phyloP scores from a whole-genome alignment of 768 basidiomycete species.

The Suillus plorans region DNA sequence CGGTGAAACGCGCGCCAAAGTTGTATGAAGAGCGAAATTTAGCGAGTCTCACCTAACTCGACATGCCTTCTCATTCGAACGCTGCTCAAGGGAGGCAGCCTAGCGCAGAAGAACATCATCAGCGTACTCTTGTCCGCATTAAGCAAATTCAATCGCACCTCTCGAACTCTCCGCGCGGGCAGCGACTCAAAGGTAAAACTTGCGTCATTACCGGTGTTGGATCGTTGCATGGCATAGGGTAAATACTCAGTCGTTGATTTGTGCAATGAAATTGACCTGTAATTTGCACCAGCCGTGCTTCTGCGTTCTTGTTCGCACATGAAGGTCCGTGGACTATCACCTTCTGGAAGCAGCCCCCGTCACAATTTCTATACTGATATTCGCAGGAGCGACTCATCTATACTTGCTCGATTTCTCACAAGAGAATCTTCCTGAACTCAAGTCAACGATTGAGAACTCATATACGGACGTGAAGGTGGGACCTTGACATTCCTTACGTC shows the following conservation, averaged over 20 bases:
- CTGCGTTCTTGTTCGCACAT: slow-evolving; percentile 73
- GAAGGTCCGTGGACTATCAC: slow-evolving; percentile 51
- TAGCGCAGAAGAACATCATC: slow-evolving; percentile 50
- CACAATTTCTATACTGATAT: background rate
- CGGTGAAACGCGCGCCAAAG: background rate
- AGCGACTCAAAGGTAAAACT: slow-evolving; percentile 71
- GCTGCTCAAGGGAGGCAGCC: slow-evolving; percentile 12
- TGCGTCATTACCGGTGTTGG: slow-evolving; percentile 88
- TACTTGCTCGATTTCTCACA: slow-evolving; percentile 74
- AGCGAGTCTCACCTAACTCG: background rate
- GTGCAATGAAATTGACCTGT: slow-evolving; percentile 1
- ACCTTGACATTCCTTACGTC: background rate
- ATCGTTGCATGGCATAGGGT: slow-evolving; percentile 89
- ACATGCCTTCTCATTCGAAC: slow-evolving; percentile 6
- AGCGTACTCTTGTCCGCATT: slow-evolving; percentile 64
- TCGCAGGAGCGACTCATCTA: slow-evolving; percentile 68
- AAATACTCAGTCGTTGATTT: slow-evolving; percentile 18
- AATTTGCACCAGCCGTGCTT: slow-evolving; percentile 53
- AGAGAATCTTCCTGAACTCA: slow-evolving; percentile 68
- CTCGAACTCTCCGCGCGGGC: slow-evolving; percentile 46
- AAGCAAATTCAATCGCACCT: slow-evolving; percentile 70
- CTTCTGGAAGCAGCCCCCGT: slow-evolving; percentile 5
- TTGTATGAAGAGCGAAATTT: background rate
- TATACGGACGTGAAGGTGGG: slow-evolving; percentile 81
- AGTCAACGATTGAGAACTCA: slow-evolving; percentile 58